Evolutionary conservation across 2,329 filamentous ascomycete species (phyloP), one percentile per base, ranked within the genome.

Genomic region (Ambrosiella beaveri): DNA sequence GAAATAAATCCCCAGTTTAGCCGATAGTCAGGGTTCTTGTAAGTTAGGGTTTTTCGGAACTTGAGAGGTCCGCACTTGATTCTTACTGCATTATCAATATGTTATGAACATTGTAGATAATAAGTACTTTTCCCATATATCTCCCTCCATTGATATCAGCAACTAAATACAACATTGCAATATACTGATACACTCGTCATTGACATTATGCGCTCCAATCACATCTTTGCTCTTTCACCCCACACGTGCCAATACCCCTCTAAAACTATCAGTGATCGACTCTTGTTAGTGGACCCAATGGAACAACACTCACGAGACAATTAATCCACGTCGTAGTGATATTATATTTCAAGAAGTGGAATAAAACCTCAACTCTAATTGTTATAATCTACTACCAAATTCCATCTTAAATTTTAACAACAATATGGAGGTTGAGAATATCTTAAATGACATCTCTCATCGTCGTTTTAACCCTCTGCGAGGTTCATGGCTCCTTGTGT

Each of bases 361-460:
- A 51, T 51, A 27, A 17, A 35, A 37, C 1, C 15, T 15, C 13
- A n/a, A 49, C 3, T 15, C 13, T 9, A 27, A 17, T 11, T 37
- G 9, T 12, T 51, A 35, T 19, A 9, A 51, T 11, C 1, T 36
- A 27, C 13, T 7, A 51, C 19, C 17, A 17, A 51, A 7, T 49
- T 49, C 47, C 6, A 27, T 19, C 13, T 19, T 35, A 15, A 51
- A 11, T 9, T 11, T 11, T 19, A 35, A n/a, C 6, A 35, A 7
- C 17, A 71, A 62, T 52, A 90, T 89, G 85, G 79, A 81, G 8
- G 54, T 45, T 7, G 83, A 86, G 67, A 77, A 81, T 63, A 82
- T 91, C 54, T 82, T 98, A 55, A 84, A 97, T 75, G 91, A 98
- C 70, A 97, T 98, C 66, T 95, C 93, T 47, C 93, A 98, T 69